Evolutionary conservation across 208 protist genomes (phyloP).

Genomic region (Acanthamoeba triangularis): DNA sequence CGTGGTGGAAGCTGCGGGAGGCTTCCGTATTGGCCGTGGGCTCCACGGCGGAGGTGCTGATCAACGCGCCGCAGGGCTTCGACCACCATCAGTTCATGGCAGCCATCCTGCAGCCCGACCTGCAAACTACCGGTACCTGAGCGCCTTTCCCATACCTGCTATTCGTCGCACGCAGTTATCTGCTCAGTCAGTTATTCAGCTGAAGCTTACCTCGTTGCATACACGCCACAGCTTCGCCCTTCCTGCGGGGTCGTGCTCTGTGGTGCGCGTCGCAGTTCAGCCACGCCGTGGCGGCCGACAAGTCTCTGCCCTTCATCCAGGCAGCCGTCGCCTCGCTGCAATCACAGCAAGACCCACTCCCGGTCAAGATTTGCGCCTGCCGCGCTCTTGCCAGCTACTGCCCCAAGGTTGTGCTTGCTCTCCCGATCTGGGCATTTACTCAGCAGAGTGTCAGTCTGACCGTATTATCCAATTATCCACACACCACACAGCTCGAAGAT

Average conservation of each 20-base stretch:
- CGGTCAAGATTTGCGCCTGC: slow-evolving; percentile 72
- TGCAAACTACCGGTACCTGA: slow-evolving; percentile 31
- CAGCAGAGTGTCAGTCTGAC: background rate
- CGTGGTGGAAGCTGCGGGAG: slow-evolving; percentile 73
- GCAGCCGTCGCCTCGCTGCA: slow-evolving; percentile 48
- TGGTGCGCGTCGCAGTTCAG: slow-evolving; percentile 72
- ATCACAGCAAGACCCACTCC: slow-evolving; percentile 17
- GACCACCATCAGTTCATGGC: background rate
- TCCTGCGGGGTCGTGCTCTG: slow-evolving; percentile 58
- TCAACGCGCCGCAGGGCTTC: background rate
- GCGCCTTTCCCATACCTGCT: background rate
- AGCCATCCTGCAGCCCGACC: slow-evolving; percentile 22
- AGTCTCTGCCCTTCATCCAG: slow-evolving; percentile 59
- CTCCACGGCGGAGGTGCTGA: background rate
- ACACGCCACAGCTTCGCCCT: slow-evolving; percentile 3
- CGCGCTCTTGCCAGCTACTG: slow-evolving; percentile 64
- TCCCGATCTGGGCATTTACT: no score
- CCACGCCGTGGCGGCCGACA: background rate
- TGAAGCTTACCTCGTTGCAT: background rate
- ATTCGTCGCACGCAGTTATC: background rate
- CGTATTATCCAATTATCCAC: no score
- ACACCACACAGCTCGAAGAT: background rate
- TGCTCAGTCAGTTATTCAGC: background rate
- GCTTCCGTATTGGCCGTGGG: slow-evolving; percentile 46
- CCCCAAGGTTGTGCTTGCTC: slow-evolving; percentile 12